Conservation (phyloP, 2,329 filamentous ascomycete genomes). For the Diaporthe sp. region DNA sequence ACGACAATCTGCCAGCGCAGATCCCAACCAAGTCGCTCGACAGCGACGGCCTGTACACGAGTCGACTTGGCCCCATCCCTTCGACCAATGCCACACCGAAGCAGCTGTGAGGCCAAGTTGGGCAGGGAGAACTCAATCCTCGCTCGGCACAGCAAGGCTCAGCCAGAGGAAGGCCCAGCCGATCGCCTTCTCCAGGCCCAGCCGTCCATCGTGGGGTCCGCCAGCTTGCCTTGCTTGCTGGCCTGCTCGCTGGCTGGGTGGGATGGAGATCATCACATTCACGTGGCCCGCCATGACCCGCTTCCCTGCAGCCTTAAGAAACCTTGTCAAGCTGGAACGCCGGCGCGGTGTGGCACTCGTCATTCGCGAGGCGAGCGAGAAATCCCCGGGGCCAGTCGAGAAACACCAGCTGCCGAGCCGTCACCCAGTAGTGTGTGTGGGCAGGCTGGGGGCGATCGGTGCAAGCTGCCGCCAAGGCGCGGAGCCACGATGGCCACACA, state of each 20-base stretch:
- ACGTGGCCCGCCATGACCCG: constrained; percentile 20
- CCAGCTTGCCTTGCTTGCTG: background rate
- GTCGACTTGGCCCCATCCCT: constrained; percentile 11
- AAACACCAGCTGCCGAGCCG: constrained; percentile 24
- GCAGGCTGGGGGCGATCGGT: background rate
- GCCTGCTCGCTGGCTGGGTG: background rate
- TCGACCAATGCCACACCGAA: constrained; percentile 23
- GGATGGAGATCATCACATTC: constrained; percentile 12
- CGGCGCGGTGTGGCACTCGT: constrained; percentile 26
- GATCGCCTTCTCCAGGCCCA: background rate
- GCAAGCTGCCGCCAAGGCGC: constrained; percentile 25
- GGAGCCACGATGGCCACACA: constrained; percentile 26
- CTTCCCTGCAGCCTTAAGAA: constrained; percentile 28
- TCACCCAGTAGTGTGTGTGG: background rate
- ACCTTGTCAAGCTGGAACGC: constrained; percentile 31
- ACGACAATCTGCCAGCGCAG: constrained; percentile 27
- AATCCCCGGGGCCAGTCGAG: background rate
- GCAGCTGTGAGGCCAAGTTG: constrained; percentile 29
- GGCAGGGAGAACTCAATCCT: constrained; percentile 28
- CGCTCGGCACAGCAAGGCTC: constrained; percentile 29
- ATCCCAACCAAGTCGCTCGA: constrained; percentile 10
- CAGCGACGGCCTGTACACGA: constrained; percentile 17
- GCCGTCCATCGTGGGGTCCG: background rate
- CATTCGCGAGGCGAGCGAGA: constrained; percentile 2
- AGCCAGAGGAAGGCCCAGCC: constrained; percentile 11